These are phyloP conservation scores for Ceratobasidium sp. DNA, from an alignment of 1,284 basidiomycete species.

Conservation along the genomic window DNA sequence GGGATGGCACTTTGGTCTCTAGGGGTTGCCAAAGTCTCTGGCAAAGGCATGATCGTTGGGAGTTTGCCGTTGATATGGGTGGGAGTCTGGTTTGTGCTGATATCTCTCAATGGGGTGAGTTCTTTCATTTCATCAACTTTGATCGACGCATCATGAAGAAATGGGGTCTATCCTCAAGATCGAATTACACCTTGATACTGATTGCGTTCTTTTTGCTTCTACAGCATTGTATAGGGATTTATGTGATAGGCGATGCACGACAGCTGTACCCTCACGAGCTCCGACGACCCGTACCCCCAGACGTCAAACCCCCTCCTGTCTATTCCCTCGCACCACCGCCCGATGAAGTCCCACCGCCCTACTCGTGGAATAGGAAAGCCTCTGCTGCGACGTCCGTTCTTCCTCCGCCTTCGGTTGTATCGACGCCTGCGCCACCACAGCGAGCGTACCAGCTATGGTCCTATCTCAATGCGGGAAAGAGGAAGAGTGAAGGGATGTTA, in stretches of 20 bases:
- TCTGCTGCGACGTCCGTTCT: slow-evolving; percentile 7
- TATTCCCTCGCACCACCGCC: slow-evolving; percentile 21
- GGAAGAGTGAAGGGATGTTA: slow-evolving; percentile 20
- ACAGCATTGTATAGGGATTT: slow-evolving; percentile 31
- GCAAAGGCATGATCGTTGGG: slow-evolving; percentile 1
- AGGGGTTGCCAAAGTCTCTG: not conserved
- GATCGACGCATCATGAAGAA: not conserved
- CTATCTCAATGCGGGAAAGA: not conserved
- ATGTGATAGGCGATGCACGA: slow-evolving; percentile 34
- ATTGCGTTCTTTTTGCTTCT: not conserved
- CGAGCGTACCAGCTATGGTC: not conserved
- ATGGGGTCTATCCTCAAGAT: not conserved
- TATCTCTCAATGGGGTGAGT: slow-evolving; percentile 38
- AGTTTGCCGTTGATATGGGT: slow-evolving; percentile 40
- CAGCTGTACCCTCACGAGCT: slow-evolving; percentile 41
- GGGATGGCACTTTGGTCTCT: slow-evolving; percentile 31
- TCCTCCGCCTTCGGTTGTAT: not conserved
- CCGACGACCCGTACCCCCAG: slow-evolving; percentile 7
- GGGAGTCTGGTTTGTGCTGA: slow-evolving; percentile 39
- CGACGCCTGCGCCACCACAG: not conserved
- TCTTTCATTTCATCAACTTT: slow-evolving; percentile 19
- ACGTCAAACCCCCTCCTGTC: slow-evolving; percentile 4
- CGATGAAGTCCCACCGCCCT: slow-evolving; percentile 6
- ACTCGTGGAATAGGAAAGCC: slow-evolving; percentile 9
- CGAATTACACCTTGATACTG: slow-evolving; percentile 9